Evolutionary conservation across 2,329 filamentous ascomycete genomes (phyloP).

Genomic region (Phoma herbarum): DNA sequence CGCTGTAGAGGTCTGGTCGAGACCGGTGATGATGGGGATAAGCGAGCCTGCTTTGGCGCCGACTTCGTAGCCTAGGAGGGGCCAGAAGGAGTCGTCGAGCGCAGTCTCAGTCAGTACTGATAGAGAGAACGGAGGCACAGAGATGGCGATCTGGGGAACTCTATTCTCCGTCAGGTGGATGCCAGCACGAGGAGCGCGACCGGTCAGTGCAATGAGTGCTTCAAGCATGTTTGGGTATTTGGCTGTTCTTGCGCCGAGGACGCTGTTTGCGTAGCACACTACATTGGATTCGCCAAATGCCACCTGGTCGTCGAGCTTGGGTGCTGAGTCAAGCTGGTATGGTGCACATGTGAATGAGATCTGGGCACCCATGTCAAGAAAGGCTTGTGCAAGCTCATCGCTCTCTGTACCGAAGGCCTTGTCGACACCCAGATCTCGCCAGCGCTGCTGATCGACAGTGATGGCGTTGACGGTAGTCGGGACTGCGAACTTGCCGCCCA

Average conservation of each 20-base stretch:
- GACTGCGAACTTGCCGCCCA: constrained; percentile 50
- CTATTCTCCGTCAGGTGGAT: constrained; percentile 40
- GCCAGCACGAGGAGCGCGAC: constrained; percentile 46
- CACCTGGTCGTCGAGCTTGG: constrained; percentile 52
- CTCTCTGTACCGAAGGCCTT: constrained; percentile 41
- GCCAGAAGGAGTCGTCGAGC: constrained; percentile 51
- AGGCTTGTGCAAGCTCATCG: constrained; percentile 49
- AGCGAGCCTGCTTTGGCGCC: constrained; percentile 41
- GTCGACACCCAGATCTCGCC: constrained; percentile 52
- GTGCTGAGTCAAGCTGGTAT: constrained; percentile 52
- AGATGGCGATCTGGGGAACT: constrained; percentile 11
- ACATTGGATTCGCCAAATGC: constrained; percentile 59
- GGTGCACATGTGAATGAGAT: constrained; percentile 58
- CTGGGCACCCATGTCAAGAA: constrained; percentile 53
- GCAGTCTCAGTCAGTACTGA: no score
- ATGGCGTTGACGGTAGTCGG: constrained; percentile 57
- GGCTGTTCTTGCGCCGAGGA: constrained; percentile 55
- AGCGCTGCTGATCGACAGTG: constrained; percentile 55
- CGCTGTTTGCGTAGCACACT: constrained; percentile 58
- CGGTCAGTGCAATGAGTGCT: constrained; percentile 56
- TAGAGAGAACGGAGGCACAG: not conserved
- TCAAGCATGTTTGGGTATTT: constrained; percentile 60
- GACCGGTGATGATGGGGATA: constrained; percentile 51
- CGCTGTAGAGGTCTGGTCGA: constrained; percentile 31
- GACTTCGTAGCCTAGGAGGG: constrained; percentile 52